A percentile compares a stretch with the other conserved stretches of the same genome.
These are phyloP conservation scores for Cryphonectria nitschkei DNA, from an alignment of 2,329 filamentous ascomycete genomes.

Conservation along the genomic window DNA sequence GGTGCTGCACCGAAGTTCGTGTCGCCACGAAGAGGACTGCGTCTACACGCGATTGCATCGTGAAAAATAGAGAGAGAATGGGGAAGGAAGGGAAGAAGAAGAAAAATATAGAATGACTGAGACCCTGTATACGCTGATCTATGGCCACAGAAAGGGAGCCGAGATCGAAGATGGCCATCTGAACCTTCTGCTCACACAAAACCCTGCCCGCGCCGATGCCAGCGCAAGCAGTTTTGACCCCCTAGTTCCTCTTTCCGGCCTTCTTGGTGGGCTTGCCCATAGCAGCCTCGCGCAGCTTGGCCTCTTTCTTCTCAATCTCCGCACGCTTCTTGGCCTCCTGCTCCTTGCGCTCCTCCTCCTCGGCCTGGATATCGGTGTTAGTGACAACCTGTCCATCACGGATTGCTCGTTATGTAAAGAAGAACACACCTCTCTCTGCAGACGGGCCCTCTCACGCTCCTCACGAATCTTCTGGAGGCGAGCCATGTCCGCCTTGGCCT, in stretches of 20 bases:
- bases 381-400: conserved; percentile 20
- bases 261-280: conserved; percentile 51
- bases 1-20: neutral
- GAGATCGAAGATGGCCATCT: neutral
- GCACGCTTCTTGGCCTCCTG: conserved; percentile 51
- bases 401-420: neutral
- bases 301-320: conserved; percentile 59
- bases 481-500: conserved; percentile 87
- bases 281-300: conserved; percentile 58
- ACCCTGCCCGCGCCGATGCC: no score
- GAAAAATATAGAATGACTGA: neutral
- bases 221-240: neutral
- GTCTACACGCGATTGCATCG: neutral
- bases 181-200: neutral
- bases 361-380: conserved; percentile 48
- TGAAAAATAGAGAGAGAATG: neutral
- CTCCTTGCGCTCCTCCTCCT: conserved; percentile 60
- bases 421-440: conserved; percentile 75
- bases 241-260: conserved; percentile 46
- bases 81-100: neutral
- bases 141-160: neutral
- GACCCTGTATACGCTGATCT: neutral
- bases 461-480: conserved; percentile 81
- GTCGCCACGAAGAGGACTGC: neutral
- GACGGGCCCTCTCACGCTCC: conserved; percentile 71